These are phyloP conservation scores for Chrysoporthe deuterocubensis DNA, from an alignment of 2,329 filamentous ascomycete species.

Conservation along the genomic window DNA sequence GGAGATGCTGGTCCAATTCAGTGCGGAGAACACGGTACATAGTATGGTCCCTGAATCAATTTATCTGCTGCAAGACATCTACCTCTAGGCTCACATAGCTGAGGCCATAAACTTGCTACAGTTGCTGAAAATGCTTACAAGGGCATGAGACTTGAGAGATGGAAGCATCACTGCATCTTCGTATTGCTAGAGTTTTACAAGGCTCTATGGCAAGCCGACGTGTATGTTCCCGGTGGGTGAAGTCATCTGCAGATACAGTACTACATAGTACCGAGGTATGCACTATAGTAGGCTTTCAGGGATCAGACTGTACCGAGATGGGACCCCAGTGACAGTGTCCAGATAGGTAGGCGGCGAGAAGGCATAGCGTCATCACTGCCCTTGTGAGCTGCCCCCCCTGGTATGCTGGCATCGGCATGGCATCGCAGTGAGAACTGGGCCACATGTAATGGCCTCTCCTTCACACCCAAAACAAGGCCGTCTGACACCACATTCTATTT, in stretches of 20 bases:
- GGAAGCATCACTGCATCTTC: too few species aligned
- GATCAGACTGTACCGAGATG: conserved; percentile 14
- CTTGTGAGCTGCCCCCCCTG: neutral
- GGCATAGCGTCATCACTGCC: conserved; percentile 6
- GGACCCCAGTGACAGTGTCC: neutral
- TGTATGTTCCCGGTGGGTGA: too few species aligned
- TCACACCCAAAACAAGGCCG: neutral
- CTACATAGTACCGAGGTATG: neutral
- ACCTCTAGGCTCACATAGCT: too few species aligned
- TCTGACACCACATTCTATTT: conserved; percentile 15
- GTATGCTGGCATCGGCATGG: neutral
- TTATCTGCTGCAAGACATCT: too few species aligned
- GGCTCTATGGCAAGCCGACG: too few species aligned
- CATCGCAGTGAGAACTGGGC: conserved; percentile 9
- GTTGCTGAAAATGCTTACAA: too few species aligned
- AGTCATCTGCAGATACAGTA: neutral
- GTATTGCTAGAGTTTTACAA: too few species aligned
- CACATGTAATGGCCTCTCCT: conserved; percentile 12
- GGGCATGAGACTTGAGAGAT: too few species aligned
- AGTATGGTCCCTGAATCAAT: too few species aligned
- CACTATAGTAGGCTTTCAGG: neutral
- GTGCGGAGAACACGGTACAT: conserved; percentile 11
- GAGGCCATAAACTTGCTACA: too few species aligned
- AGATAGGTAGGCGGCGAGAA: neutral
- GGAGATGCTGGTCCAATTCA: neutral